These are phyloP conservation scores for Ilyonectria robusta DNA, from an alignment of 2,329 filamentous ascomycete genomes.

Conservation along the genomic window DNA sequence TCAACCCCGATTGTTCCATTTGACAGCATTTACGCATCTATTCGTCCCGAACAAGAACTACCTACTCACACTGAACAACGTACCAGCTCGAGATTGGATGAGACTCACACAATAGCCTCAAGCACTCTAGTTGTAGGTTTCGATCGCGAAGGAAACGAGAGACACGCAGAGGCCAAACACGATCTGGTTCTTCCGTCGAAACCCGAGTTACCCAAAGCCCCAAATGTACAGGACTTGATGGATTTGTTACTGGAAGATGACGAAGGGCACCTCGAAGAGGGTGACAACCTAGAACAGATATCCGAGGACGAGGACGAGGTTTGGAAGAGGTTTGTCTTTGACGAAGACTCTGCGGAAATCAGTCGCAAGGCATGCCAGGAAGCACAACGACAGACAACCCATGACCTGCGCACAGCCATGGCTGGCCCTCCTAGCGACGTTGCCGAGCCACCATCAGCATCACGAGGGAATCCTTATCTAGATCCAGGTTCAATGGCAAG, in stretches of 20 bases:
- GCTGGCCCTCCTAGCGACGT: constrained; percentile 32
- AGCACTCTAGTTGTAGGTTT: background rate
- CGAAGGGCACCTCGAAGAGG: background rate
- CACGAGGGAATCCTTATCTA: constrained; percentile 22
- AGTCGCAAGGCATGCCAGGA: constrained; percentile 38
- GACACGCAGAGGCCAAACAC: constrained; percentile 5
- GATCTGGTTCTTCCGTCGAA: constrained; percentile 20
- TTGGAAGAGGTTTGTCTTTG: constrained; percentile 50
- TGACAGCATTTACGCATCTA: background rate
- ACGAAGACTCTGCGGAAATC: constrained; percentile 40
- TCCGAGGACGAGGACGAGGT: constrained; percentile 43
- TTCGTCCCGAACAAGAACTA: constrained; percentile 9
- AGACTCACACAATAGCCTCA: background rate
- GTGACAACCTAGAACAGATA: constrained; percentile 1
- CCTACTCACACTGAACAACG: constrained; percentile 2
- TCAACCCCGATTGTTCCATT: background rate
- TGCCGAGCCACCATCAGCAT: constrained; percentile 38
- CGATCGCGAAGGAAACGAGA: constrained; percentile 9
- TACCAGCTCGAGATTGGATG: background rate
- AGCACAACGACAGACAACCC: constrained; percentile 40
- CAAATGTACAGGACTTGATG: constrained; percentile 39
- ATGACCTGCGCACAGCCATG: constrained; percentile 25
- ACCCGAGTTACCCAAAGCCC: constrained; percentile 9
- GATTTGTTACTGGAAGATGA: constrained; percentile 39
- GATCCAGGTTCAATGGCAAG: constrained; percentile 1